Base-by-base conservation (phyloP, 208 protist species). In the Crithidia expoeki region DNA sequence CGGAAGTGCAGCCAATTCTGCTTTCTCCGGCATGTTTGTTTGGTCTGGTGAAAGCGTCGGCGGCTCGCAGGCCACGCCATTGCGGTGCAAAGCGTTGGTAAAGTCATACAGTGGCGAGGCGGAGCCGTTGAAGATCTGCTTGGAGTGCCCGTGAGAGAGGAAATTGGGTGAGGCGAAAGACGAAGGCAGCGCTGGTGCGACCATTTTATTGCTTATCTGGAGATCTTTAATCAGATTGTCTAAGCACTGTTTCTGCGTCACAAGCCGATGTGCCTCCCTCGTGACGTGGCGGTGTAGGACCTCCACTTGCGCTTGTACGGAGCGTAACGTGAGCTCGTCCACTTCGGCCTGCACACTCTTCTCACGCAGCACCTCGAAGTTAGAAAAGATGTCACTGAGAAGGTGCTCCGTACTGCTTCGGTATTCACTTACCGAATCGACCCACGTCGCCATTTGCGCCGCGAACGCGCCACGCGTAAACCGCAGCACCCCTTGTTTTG, bases 351-450 rank as follows among this genome's bases (percentile, higher is more conserved):
- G 64, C 38, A 67, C 40, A 21, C 64, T 72, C 14, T 17, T 19
- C 34, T 72, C 49, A 12, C 72, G 64, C 6, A 77, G 50, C n/a
- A 52, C 28, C 6, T 77, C 72, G n/a, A 61, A 34, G 21, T 68
- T 33, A 1, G 23, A 25, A 42, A 77, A 77, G 2, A 65, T 17
- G 16, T 62, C 56, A 0, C 27, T 12, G 14, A 77, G 58, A 1
- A 77, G 50, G 10, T 32, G 50, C 23, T 77, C 72, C 1, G 57
- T 63, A 11, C 61, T 23, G 17, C 23, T 25, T n/a, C 72, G 72
- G 30, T 77, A 62, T 11, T 28, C 27, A 11, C 14, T 1, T 1
- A 67, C 19, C 9, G 49, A 50, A 36, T 72, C 17, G 12, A 62
- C 59, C 58, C 56, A 68, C 44, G 23, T 32, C 2, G 30, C 0